Evolutionary conservation across 2,329 filamentous ascomycete species (phyloP).

Genomic region (Cadophora malorum): DNA sequence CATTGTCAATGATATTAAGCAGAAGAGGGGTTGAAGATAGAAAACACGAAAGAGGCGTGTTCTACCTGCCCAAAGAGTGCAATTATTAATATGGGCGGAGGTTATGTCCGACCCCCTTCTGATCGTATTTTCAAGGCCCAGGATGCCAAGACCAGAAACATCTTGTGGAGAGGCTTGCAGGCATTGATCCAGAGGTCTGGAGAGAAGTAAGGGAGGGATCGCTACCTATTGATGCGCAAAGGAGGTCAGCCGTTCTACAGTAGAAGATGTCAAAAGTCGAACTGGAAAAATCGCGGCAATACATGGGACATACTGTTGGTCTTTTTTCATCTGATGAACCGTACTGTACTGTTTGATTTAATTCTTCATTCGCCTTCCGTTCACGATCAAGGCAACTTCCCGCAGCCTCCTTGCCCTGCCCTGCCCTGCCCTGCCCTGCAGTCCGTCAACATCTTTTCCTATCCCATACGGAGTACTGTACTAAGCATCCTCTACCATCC

Average conservation of each 20-base stretch:
- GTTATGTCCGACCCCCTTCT: neutral
- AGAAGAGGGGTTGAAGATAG: neutral
- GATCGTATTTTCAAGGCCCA: neutral
- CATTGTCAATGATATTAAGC: conserved; percentile 7
- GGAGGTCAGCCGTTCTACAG: neutral
- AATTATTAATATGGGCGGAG: conserved; percentile 3
- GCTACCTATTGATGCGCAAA: neutral
- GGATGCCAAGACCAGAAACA: conserved; percentile 12
- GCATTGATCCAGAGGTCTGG: neutral
- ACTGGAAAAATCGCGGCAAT: neutral
- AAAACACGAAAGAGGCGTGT: conserved; percentile 1
- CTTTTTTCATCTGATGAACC: too few species aligned
- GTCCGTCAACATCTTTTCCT: too few species aligned
- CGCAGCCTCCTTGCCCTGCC: neutral
- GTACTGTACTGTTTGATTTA: too few species aligned
- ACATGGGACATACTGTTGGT: neutral
- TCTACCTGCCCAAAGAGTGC: neutral
- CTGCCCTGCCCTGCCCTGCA: too few species aligned
- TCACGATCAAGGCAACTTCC: neutral
- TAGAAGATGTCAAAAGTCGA: neutral
- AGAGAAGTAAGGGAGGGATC: neutral
- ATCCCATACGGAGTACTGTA: neutral
- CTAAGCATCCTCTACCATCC: neutral
- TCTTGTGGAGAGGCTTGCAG: conserved; percentile 1
- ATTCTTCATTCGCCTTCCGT: neutral